Evolutionary conservation across 75 land plant genomes (phyloP).

Genomic region (Pinus albicaulis): DNA sequence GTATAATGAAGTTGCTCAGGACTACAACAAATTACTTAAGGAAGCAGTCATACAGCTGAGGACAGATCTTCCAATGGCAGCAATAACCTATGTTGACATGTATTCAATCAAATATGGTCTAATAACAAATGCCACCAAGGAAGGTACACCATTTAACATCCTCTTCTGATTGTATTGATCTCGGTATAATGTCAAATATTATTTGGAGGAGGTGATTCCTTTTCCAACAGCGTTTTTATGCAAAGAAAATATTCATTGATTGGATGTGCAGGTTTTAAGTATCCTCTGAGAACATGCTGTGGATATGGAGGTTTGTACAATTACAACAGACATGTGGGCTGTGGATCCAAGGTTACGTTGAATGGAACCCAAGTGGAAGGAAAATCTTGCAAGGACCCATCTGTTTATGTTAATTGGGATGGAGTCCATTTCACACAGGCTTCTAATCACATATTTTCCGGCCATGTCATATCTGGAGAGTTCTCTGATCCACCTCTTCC

Average conservation of each 20-base stretch:
- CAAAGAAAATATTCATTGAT: not conserved
- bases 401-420: slow-evolving; percentile 45
- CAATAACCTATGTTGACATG: slow-evolving; percentile 46
- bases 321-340: slow-evolving; percentile 29
- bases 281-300: slow-evolving; percentile 49
- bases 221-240: not conserved
- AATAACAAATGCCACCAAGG: slow-evolving; percentile 29
- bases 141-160: slow-evolving; percentile 29
- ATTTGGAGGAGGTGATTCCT: not conserved
- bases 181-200: not conserved
- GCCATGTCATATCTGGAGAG: slow-evolving; percentile 32
- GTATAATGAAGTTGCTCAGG: slow-evolving; percentile 44
- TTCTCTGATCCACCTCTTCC: slow-evolving; percentile 49
- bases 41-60: slow-evolving; percentile 36
- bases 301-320: slow-evolving; percentile 71
- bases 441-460: slow-evolving; percentile 44
- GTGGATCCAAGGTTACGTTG: slow-evolving; percentile 28
- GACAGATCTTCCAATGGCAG: slow-evolving; percentile 35
- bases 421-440: slow-evolving; percentile 68
- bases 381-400: slow-evolving; percentile 48
- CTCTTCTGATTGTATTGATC: not conserved
- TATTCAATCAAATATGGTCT: slow-evolving; percentile 55
- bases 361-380: slow-evolving; percentile 38
- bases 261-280: slow-evolving; percentile 44
- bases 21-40: slow-evolving; percentile 52